Evolutionary conservation across 371 early-diverging fungal species (phyloP), one percentile per base, ranked within the genome.

Genomic region (Lichtheimia ramosa): DNA sequence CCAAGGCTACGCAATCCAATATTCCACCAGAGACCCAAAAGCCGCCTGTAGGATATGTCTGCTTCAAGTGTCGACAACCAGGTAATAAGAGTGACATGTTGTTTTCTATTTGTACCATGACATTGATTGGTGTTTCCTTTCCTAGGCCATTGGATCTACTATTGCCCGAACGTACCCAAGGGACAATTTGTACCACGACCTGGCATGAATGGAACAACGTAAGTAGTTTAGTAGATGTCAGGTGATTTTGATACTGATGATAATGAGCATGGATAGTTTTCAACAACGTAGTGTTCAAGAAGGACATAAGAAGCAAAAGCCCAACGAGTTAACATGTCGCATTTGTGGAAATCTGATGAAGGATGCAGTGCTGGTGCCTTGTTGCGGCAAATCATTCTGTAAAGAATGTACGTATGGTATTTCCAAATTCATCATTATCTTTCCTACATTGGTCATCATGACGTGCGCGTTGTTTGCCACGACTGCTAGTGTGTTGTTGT

Each of bases 381-480:
- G 98, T 71, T 98, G 98, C 70, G 81, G 85, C 56, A 86, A 88
- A 23, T 83, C 81, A 8, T 96, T 86, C 74, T 97, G 98, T 75
- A 94, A 94, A 70, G 91, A 93, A 68, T 85, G 87, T 83, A 86
- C 69, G 83, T 79, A 73, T 70, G 49, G 7, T 52, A 16, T 34
- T 46, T 25, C 52, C 15, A 18, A 18, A 48, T 8, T 54, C 54
- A 41, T 18, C 25, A 25, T 56, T 28, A 40, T 52, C 39, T 52
- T 43, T 43, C n/a, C 43, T 43, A 15, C 16, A 23, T 42, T n/a
- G 14, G 43, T 14, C 43, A 43, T 15, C 48, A 21, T n/a, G 42
- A 24, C 57, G 23, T 7, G 48, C 48, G 43, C 43, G 57, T 25
- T 25, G 3, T 43, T 18, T 56, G 48, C 57, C 43, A 16, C 57